Conservation (phyloP, 1,284 basidiomycete genomes). For the Tilletiopsis washingtonensis region DNA sequence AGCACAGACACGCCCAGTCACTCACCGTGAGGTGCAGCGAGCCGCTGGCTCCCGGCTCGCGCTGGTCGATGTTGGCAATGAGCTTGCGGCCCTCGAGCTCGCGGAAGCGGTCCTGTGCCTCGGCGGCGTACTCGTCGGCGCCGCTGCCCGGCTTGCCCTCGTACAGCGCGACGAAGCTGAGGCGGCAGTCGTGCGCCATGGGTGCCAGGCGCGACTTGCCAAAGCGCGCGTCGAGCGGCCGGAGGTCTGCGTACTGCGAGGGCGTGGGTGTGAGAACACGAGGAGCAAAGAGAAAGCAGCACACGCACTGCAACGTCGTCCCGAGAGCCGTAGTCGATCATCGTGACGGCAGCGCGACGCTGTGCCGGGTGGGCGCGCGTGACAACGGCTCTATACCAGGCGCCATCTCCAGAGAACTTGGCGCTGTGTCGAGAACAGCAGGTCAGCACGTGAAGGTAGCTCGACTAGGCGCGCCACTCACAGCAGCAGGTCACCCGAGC, state of each 20-base stretch:
- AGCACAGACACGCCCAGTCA: background rate
- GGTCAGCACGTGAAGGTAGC: too few species aligned
- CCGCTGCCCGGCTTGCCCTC: constrained; percentile 19
- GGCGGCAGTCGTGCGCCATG: constrained; percentile 25
- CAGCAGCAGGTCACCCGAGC: background rate
- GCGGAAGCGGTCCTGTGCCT: constrained; percentile 32
- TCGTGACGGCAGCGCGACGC: constrained; percentile 23
- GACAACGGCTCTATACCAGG: constrained; percentile 38
- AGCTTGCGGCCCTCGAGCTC: constrained; percentile 33
- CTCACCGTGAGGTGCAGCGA: constrained; percentile 7
- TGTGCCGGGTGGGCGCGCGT: constrained; percentile 16
- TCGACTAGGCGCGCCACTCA: too few species aligned
- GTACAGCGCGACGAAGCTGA: constrained; percentile 33
- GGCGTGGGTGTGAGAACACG: too few species aligned
- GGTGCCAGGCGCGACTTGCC: constrained; percentile 21
- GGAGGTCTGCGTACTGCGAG: constrained; percentile 20
- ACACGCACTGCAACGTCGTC: constrained; percentile 29
- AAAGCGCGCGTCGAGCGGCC: constrained; percentile 29
- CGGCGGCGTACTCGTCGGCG: constrained; percentile 28
- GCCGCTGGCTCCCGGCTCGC: constrained; percentile 16
- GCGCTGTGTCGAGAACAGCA: too few species aligned
- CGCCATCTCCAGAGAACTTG: constrained; percentile 49
- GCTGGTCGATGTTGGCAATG: constrained; percentile 38
- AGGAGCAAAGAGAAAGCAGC: too few species aligned
- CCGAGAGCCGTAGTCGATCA: constrained; percentile 37